Evolutionary conservation across 768 basidiomycete species (phyloP), one percentile per base, ranked within the genome.

Genomic region (Hydnum rufescens): DNA sequence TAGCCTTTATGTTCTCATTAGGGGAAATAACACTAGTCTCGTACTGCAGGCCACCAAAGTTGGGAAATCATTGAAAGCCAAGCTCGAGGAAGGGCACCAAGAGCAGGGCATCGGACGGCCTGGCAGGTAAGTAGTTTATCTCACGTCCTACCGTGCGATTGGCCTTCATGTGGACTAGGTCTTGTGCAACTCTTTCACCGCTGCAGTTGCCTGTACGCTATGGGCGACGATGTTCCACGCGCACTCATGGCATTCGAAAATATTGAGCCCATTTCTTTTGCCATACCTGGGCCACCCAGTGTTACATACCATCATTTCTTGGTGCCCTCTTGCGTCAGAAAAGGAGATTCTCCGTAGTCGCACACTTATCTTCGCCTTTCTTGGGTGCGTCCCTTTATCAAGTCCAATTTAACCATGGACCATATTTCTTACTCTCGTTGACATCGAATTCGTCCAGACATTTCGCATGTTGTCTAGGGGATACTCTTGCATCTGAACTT

Each of bases 401-500:
- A 5, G 43, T 25, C 62, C 42, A 28, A 30, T 4, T 8, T 5
- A 48, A 25, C n/a, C 31, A 22, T 50, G 4, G 8, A 32, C 31
- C 13, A 13, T 52, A 18, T 42, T 53, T 25, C 42, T 29, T 28
- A 32, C 22, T 1, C 32, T 18, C 42, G 23, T 23, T 43, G 28
- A 13, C 42, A 19, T 30, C n/a, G n/a, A n/a, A n/a, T n/a, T n/a
- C n/a, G n/a, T n/a, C 3, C 60, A 89, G 86, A 3, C 88, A 92
- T 61, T 86, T 88, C 63, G 79, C 80, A 2, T 89, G 84, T 64
- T 88, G 83, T 61, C 70, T 90, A 5, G 90, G 86, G 3, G 90
- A 95, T 60, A 95, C 90, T 0, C 75, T 96, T 2, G 89, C 89
- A 0, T 92, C 87, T 5, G 92, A 95, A 65, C 73, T 95, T 23